A percentile compares a stretch with the other conserved stretches of the same genome.
phyloP scores from a whole-genome alignment of 83 land plant genomes.

The Isoetes engelmannii region DNA sequence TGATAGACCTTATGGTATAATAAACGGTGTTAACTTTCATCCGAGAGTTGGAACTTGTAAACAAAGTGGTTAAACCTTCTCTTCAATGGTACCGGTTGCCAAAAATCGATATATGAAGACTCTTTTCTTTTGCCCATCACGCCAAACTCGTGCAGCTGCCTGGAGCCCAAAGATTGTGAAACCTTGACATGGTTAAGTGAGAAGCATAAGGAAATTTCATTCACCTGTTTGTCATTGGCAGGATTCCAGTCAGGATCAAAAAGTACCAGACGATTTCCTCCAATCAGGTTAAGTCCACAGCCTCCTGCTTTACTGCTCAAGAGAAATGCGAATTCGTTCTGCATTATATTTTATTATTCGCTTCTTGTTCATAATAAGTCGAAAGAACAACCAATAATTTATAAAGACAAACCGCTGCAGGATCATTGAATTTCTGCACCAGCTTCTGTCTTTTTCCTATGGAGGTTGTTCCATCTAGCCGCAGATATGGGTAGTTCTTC shows the following conservation, averaged over 20 bases:
- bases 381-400: background rate
- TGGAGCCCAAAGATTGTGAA: conserved; percentile 8
- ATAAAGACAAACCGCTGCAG: conserved; percentile 42
- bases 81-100: conserved; percentile 92
- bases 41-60: background rate
- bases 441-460: conserved; percentile 86
- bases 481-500: conserved; percentile 78
- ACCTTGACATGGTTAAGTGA: background rate
- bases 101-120: conserved; percentile 90
- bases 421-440: conserved; percentile 84
- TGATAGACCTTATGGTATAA: conserved; percentile 60
- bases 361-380: background rate
- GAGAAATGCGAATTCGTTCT: conserved; percentile 96
- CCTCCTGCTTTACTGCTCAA: conserved; percentile 99
- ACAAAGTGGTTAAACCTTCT: conserved; percentile 53
- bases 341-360: conserved; percentile 19
- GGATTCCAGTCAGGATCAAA: conserved; percentile 99
- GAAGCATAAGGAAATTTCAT: background rate
- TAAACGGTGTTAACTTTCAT: background rate
- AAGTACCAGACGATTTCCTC: conserved; percentile 86
- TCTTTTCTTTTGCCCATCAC: conserved; percentile 98
- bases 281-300: conserved; percentile 94
- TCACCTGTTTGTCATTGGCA: conserved; percentile 96
- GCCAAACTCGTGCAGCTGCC: conserved; percentile 99
- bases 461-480: conserved; percentile 92